Evolutionary conservation across 305 asterid genomes (phyloP).

Genomic region (Fraxinus platypoda): DNA sequence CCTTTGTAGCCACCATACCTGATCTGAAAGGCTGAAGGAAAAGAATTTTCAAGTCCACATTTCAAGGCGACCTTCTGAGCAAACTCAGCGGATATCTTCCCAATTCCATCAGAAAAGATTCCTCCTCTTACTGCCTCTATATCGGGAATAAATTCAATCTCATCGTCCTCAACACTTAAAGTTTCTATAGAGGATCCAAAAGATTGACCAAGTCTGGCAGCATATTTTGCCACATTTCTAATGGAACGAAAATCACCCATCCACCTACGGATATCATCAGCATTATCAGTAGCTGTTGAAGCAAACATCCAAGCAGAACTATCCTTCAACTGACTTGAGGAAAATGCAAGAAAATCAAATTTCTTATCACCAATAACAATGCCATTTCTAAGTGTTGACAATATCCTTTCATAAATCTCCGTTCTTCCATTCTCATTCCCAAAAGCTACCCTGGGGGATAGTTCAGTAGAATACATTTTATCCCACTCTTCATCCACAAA

Average conservation of each 20-base stretch:
- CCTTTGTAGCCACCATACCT: conserved; percentile 54
- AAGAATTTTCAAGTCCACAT: conserved; percentile 34
- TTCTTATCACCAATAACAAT: conserved; percentile 63
- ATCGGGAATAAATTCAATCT: conserved; percentile 52
- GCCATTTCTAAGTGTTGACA: conserved; percentile 58
- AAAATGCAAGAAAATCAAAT: conserved; percentile 85
- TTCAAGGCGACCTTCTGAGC: conserved; percentile 38
- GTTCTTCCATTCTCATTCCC: conserved; percentile 41
- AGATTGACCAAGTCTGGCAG: conserved; percentile 94
- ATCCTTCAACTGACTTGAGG: conserved; percentile 85
- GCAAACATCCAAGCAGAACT: conserved; percentile 96
- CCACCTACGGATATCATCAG: conserved; percentile 65
- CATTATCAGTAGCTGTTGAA: conserved; percentile 39
- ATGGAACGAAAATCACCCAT: conserved; percentile 76
- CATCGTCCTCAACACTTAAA: conserved; percentile 44
- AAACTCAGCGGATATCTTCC: conserved; percentile 47
- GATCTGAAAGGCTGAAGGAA: conserved; percentile 49
- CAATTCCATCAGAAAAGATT: conserved; percentile 62
- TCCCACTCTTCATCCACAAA: conserved; percentile 90
- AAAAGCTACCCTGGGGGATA: conserved; percentile 39
- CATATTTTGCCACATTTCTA: conserved; percentile 79
- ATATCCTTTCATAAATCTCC: conserved; percentile 57
- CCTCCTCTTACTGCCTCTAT: conserved; percentile 24
- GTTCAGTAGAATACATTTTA: conserved; percentile 59
- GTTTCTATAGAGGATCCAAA: conserved; percentile 89